Conservation (phyloP, 768 basidiomycete genomes). For the Amanita jacksonii region DNA sequence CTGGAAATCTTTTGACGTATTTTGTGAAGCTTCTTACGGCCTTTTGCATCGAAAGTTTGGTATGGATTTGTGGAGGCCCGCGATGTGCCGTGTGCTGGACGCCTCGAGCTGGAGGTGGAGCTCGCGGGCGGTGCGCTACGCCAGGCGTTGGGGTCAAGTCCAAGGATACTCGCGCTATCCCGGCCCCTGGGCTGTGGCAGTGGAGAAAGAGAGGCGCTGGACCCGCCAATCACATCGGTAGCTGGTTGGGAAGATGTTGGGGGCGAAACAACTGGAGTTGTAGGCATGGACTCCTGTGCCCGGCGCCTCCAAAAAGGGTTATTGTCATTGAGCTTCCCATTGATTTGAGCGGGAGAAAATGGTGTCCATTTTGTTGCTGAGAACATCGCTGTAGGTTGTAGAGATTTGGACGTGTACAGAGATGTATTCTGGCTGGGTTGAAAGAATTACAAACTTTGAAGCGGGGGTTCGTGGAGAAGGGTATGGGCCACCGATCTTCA, state of each 20-base stretch:
- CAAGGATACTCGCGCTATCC: neutral
- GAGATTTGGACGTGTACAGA: neutral
- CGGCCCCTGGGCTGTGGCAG: neutral
- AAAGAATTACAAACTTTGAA: neutral
- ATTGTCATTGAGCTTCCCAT: neutral
- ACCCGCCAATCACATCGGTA: neutral
- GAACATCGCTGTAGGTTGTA: neutral
- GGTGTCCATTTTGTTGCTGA: neutral
- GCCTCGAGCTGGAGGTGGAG: neutral
- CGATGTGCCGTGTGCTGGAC: neutral
- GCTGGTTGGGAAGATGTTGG: neutral
- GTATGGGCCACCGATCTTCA: neutral
- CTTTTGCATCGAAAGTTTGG: neutral
- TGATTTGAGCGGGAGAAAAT: neutral
- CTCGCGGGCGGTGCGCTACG: neutral
- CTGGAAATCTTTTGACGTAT: conserved; percentile 3
- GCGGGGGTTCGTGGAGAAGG: neutral
- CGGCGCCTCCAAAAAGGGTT: neutral
- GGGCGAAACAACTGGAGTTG: neutral
- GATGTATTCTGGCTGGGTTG: neutral
- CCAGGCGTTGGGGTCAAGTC: neutral
- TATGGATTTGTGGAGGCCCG: neutral
- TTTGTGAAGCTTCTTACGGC: neutral
- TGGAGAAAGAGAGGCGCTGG: neutral
- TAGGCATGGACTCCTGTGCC: neutral